Evolutionary conservation across 2,329 filamentous ascomycete genomes (phyloP), one percentile per base, ranked within the genome.

Genomic region (Colletotrichum liaoningense): DNA sequence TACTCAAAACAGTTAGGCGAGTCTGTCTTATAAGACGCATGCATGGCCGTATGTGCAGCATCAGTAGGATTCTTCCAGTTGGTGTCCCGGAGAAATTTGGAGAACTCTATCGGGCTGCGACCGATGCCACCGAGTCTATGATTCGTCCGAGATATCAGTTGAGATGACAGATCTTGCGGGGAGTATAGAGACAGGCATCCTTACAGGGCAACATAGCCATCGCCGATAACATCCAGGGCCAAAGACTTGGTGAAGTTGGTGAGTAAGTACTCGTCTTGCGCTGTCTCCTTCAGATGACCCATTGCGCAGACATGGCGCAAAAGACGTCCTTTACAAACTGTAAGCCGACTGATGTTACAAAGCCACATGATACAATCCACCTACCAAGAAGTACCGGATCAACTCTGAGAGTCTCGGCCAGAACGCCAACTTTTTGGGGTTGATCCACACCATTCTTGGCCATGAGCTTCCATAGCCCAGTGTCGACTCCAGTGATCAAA

Each of bases 241-340:
- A 85, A 73, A 0, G 82, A 79, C 55, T 78, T 82, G 57, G 79
- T 78, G 67, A 83, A 85, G 77, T 82, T 84, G 67, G 81, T 85
- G 0, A 79, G 77, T 73, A 76, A 75, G 75, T 85, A 86, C 33
- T 80, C 78, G 54, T 85, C 82, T 0, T 70, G 63, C 0, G 76
- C 81, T 0, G 78, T 78, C 72, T 85, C 83, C 0, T 77, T 76
- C 56, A 86, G 76, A 72, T 85, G 83, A 0, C 84, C 83, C 81
- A 84, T 84, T 0, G 83, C 80, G 0, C 76, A 78, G 1, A 85
- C 72, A 67, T 85, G 84, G 12, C 81, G 77, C 76, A 85, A 77
- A 38, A 85, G 74, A 12, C 82, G 81, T 16, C 73, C 77, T 58
- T 5, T 8, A 28, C 11, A 14, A 0, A 49, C 2, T 12, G n/a